Base-by-base conservation (phyloP, 176 grass and related monocot genomes). In the Oryza australiensis region DNA sequence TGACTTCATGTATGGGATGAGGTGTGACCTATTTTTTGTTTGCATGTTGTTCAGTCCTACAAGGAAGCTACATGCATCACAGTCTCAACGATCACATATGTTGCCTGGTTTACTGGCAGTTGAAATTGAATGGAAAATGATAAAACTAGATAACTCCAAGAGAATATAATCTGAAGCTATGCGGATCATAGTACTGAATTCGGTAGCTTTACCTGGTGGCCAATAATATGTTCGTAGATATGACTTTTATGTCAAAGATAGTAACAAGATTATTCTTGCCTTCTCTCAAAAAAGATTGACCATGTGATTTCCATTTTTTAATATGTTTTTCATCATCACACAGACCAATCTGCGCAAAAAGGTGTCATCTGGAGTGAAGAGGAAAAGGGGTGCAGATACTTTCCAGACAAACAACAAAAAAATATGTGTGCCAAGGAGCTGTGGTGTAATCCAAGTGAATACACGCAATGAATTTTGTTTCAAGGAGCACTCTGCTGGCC, bases 341-440 rank as follows among this genome's bases (percentile, higher is more conserved):
- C 74, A 83, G 86, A 18, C 57, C 77, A 83, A 34, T 32, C 40
- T 13, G 24, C 9, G 24, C 35, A 77, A 43, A 24, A 33, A 57
- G 3, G 33, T 57, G 77, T 48, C 77, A 4, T 83, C 86, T 77
- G 73, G 74, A 24, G 9, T 78, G 43, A 88, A 83, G 59, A 88
- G 86, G 80, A 83, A 88, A 78, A 46, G 80, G 73, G 32, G 9
- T 51, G n/a, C 66, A 40, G 65, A 77, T 53, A 12, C 35, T 76
- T 65, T 15, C 34, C 81, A 66, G n/a, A 20, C 48, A 12, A 60
- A 81, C 32, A 59, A 41, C 20, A 37, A 70, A 71, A 81, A 33
- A 42, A 27, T 11, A n/a, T 62, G 7, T 43, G 34, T 9, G 51
- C 37, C 42, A 41, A 71, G 79, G 79, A 62, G 53, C 28, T 81